Percentiles rank a stretch among this genome's conserved stretches.
These are phyloP conservation scores for Fraxinus pennsylvanica DNA, from an alignment of 257 asterid species.

Conservation along the genomic window DNA sequence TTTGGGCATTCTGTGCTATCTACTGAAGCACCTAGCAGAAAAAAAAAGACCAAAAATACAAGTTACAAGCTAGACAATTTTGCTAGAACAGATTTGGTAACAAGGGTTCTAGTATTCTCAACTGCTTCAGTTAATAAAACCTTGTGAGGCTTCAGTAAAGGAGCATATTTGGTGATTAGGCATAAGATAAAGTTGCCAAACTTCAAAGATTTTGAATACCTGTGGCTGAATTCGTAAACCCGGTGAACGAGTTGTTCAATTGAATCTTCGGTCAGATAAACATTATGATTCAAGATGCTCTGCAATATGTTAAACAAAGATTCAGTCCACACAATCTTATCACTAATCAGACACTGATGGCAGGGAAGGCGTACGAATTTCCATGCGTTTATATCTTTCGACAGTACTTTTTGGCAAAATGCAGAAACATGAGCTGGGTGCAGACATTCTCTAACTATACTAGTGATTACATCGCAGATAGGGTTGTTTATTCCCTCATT, in stretches of 20 bases:
- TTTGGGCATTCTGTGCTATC: not conserved
- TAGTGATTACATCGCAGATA: slow-evolving; percentile 56
- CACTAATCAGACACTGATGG: slow-evolving; percentile 41
- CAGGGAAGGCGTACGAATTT: slow-evolving; percentile 61
- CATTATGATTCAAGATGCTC: slow-evolving; percentile 36
- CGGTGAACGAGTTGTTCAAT: slow-evolving; percentile 46
- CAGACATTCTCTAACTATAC: slow-evolving; percentile 60
- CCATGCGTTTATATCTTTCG: slow-evolving; percentile 30
- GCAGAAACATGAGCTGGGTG: slow-evolving; percentile 74
- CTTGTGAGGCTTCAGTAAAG: slow-evolving; percentile 59
- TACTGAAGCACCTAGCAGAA: slow-evolving; percentile 5
- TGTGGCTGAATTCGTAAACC: slow-evolving; percentile 40
- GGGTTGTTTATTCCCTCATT: slow-evolving; percentile 59
- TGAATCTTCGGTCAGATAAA: slow-evolving; percentile 41
- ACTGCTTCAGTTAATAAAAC: slow-evolving; percentile 47
- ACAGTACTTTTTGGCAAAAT: slow-evolving; percentile 57
- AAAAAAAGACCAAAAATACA: slow-evolving; percentile 11
- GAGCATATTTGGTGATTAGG: slow-evolving; percentile 63
- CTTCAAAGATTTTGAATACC: slow-evolving; percentile 62
- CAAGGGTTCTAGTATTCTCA: slow-evolving; percentile 54
- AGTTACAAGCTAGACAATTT: slow-evolving; percentile 56
- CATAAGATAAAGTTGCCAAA: slow-evolving; percentile 68
- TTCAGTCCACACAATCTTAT: slow-evolving; percentile 64
- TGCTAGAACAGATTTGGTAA: slow-evolving; percentile 65
- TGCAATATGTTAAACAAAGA: slow-evolving; percentile 58